Evolutionary conservation across 805 yeast genomes (phyloP).

Genomic region (Cyberlindnera mrakii): DNA sequence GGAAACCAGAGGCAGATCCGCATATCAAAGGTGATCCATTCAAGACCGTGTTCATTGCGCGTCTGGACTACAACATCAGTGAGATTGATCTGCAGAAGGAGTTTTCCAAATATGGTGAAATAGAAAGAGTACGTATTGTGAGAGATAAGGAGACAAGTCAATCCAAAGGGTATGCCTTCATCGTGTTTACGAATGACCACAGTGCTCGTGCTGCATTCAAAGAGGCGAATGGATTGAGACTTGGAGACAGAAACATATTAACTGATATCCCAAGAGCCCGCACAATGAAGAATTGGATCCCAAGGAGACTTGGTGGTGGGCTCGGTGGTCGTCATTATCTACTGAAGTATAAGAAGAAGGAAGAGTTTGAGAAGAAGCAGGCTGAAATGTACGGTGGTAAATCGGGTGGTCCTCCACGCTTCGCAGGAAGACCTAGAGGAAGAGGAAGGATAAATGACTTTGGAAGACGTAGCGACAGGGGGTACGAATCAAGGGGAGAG

Average conservation of each 20-base stretch:
- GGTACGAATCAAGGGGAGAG: constrained; percentile 2
- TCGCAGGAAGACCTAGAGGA: constrained; percentile 9
- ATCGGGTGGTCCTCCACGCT: background rate
- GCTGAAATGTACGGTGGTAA: constrained; percentile 1
- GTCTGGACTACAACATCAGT: constrained; percentile 57
- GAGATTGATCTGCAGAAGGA: constrained; percentile 64
- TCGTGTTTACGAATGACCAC: constrained; percentile 55
- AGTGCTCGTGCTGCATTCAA: constrained; percentile 60
- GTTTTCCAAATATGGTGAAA: constrained; percentile 62
- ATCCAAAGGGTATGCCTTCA: constrained; percentile 80
- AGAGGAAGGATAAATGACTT: constrained; percentile 7
- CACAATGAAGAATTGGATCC: constrained; percentile 59
- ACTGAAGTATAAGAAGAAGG: constrained; percentile 21
- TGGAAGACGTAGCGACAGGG: constrained; percentile 8
- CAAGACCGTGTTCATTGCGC: constrained; percentile 69
- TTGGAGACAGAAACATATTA: constrained; percentile 50
- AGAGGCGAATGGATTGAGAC: constrained; percentile 46
- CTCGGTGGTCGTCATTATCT: constrained; percentile 79
- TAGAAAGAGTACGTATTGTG: constrained; percentile 56
- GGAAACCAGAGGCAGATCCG: constrained; percentile 56
- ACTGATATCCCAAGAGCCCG: constrained; percentile 73
- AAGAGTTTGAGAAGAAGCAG: constrained; percentile 2
- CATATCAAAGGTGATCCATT: constrained; percentile 66
- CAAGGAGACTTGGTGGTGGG: constrained; percentile 83
- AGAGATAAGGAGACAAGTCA: constrained; percentile 44